Evolutionary conservation across 1,139 yeast species (phyloP).

Genomic region (Eremothecium cymbalariae): DNA sequence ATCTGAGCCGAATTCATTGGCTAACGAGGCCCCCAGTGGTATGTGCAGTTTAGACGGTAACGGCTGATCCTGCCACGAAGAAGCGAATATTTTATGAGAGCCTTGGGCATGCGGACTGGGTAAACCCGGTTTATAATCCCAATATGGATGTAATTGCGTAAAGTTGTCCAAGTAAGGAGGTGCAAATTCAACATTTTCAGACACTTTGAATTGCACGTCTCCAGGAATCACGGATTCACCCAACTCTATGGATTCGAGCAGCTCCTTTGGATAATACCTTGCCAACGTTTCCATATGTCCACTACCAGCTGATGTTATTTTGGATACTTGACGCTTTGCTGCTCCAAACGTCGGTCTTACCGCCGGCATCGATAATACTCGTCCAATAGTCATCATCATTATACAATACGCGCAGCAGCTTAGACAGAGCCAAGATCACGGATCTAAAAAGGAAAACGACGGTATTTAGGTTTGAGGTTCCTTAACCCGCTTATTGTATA

Average conservation of each 20-base stretch:
- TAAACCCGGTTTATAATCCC: slow-evolving; percentile 42
- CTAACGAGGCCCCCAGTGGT: slow-evolving; percentile 35
- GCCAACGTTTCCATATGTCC: slow-evolving; percentile 12
- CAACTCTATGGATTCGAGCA: slow-evolving; percentile 69
- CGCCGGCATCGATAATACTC: too few species aligned
- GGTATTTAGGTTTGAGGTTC: too few species aligned
- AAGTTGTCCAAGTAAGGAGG: slow-evolving; percentile 58
- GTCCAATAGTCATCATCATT: too few species aligned
- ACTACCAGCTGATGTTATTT: slow-evolving; percentile 5
- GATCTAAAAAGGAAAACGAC: too few species aligned
- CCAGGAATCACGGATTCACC: slow-evolving; percentile 73
- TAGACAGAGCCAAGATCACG: too few species aligned
- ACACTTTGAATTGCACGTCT: slow-evolving; percentile 22
- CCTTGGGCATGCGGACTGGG: slow-evolving; percentile 35
- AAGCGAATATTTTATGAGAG: slow-evolving; percentile 39
- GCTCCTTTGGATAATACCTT: slow-evolving; percentile 29
- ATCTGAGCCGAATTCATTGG: slow-evolving; percentile 21
- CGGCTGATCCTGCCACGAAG: slow-evolving; percentile 22
- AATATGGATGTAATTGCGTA: slow-evolving; percentile 47
- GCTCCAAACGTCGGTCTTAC: too few species aligned
- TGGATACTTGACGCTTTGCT: too few species aligned
- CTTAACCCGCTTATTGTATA: too few species aligned
- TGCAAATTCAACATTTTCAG: slow-evolving; percentile 41
- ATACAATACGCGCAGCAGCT: too few species aligned
- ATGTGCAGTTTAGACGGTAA: slow-evolving; percentile 28